A percentile compares a stretch with the other conserved stretches of the same genome.
Conservation (phyloP, 805 yeast genomes). For the Candida peoriensis region DNA sequence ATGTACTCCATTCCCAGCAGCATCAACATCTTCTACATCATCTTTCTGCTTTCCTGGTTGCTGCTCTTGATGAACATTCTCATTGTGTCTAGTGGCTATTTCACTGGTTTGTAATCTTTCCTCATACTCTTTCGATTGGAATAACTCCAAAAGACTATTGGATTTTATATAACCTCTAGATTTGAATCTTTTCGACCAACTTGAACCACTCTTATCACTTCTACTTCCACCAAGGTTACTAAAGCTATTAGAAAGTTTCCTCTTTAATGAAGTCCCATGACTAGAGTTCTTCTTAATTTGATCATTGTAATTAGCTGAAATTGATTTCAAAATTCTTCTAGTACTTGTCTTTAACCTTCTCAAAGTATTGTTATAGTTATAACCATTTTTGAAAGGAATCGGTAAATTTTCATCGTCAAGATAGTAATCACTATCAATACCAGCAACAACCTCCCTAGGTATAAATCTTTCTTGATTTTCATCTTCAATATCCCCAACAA, state of each 20-base stretch:
- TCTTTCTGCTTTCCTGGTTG: too few species aligned
- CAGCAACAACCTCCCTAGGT: not conserved
- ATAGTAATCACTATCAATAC: not conserved
- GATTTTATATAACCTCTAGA: conserved; percentile 1
- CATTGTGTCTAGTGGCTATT: conserved; percentile 7
- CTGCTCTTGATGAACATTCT: too few species aligned
- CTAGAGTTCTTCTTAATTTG: too few species aligned
- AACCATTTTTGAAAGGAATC: not conserved
- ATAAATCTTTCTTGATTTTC: not conserved
- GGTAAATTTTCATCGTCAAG: not conserved
- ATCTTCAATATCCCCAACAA: conserved; percentile 6
- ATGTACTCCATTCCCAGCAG: too few species aligned
- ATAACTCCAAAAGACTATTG: conserved; percentile 3
- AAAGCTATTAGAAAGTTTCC: conserved; percentile 6
- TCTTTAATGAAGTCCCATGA: conserved; percentile 2
- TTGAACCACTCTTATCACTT: too few species aligned
- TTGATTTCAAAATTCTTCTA: conserved; percentile 2
- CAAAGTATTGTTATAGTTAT: too few species aligned
- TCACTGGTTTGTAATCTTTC: conserved; percentile 7
- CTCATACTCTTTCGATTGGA: conserved; percentile 7
- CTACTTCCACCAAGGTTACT: too few species aligned
- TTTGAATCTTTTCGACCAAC: conserved; percentile 7
- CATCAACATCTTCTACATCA: conserved; percentile 4
- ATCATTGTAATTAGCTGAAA: conserved; percentile 7
- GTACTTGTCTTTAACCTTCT: too few species aligned